A percentile compares a stretch with the other conserved stretches of the same genome.
Evolutionary conservation across 345 rosid species (phyloP).

Genomic region (Aquilaria sinensis): DNA sequence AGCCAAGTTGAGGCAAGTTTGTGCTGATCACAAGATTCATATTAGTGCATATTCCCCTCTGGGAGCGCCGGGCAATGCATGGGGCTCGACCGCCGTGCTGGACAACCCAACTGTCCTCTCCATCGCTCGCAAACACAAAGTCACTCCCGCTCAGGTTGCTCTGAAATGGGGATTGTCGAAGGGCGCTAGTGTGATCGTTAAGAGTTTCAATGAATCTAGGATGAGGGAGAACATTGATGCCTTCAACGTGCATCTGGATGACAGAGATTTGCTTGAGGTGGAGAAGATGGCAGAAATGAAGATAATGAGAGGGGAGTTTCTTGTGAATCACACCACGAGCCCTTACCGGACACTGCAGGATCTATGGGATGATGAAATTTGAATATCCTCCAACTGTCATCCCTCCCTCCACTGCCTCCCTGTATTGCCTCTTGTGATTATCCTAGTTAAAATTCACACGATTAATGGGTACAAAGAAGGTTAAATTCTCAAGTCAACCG

Average conservation of each 20-base stretch:
- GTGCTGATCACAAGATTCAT: constrained; percentile 55
- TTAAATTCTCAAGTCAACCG: background rate
- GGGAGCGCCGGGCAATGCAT: constrained; percentile 70
- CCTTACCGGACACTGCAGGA: constrained; percentile 63
- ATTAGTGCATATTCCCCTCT: constrained; percentile 85
- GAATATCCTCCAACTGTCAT: background rate
- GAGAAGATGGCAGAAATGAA: constrained; percentile 59
- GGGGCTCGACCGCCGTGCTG: constrained; percentile 81
- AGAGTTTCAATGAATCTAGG: constrained; percentile 66
- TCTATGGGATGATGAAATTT: constrained; percentile 82
- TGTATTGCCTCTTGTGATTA: background rate
- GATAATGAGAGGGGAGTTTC: constrained; percentile 77
- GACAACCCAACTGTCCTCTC: constrained; percentile 51
- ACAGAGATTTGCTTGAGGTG: constrained; percentile 42
- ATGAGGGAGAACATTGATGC: constrained; percentile 64
- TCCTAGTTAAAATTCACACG: background rate
- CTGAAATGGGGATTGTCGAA: constrained; percentile 76
- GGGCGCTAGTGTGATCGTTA: constrained; percentile 74
- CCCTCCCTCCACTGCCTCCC: background rate
- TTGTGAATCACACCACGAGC: constrained; percentile 63
- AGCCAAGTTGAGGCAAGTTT: constrained; percentile 53
- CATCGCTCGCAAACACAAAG: constrained; percentile 57
- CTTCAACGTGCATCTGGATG: constrained; percentile 41
- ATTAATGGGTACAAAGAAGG: background rate
- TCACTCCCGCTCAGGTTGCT: constrained; percentile 89